Evolutionary conservation across 768 basidiomycete genomes (phyloP), one percentile per base, ranked within the genome.

Genomic region (Russula dissimulans): DNA sequence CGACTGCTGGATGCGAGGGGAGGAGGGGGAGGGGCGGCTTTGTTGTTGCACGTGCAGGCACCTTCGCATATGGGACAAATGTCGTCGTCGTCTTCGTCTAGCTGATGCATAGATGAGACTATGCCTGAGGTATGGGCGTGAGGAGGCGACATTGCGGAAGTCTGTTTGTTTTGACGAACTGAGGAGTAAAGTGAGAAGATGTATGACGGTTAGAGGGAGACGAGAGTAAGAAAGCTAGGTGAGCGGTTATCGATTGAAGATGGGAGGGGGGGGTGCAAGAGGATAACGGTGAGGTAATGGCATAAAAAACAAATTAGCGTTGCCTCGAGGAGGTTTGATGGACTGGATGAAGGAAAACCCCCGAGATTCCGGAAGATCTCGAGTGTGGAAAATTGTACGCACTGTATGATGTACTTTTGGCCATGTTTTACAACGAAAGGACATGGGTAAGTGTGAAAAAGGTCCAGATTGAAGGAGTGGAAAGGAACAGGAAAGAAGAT

Each of bases 1-100:
- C 26, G 52, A 46, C 55, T 45, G 54, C 31, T 18, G 39, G 51
- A 47, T n/a, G 45, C 12, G 29, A 54, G 15, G 18, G 60, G 60
- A 26, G 34, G 4, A 54, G 36, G 36, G 8, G 61, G 42, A 31
- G 43, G 26, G 62, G 54, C 14, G 48, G 36, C 38, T 67, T 68
- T n/a, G 72, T 70, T 82, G 72, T 74, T 71, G 78, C 89, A 91
- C 34, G 87, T 91, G 77, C 89, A 92, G 69, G 89, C 85, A 69
- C 87, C 85, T 78, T 91, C 90, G 87, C 89, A 92, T 65, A 91
- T 88, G 8, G 89, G 89, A 72, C 89, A 92, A 58, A 91, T 89
- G 71, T 90, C 86, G 81, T 82, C 81, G 79, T 89, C 87, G 70
- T 91, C 89, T 73, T 87, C 85, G 76, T 84, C 82, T 73, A 79